phyloP scores from a whole-genome alignment of 371 early-diverging fungal genomes.

The Dichotomocladium elegans region DNA sequence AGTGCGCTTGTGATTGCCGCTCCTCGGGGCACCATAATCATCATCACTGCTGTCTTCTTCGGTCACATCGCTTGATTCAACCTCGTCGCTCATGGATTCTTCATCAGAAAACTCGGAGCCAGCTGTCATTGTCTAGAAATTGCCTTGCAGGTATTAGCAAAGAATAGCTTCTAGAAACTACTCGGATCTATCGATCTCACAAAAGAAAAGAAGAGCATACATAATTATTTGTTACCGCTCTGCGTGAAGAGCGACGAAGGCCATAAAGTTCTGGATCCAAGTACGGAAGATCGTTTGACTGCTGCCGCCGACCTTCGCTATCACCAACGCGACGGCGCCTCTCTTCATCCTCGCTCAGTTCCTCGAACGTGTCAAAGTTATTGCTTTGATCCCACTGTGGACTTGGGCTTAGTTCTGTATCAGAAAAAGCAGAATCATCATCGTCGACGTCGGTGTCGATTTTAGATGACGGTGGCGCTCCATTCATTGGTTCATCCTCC shows the following conservation, averaged over 20 bases:
- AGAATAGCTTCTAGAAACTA: too few relatives aligned
- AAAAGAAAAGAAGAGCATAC: not conserved
- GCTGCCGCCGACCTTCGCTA: conserved; percentile 2
- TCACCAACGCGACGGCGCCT: conserved; percentile 5
- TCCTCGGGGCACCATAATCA: conserved; percentile 14
- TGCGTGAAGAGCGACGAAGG: conserved; percentile 25
- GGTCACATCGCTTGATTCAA: conserved; percentile 4
- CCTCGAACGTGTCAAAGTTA: conserved; percentile 19
- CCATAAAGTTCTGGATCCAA: conserved; percentile 34
- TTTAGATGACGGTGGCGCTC: not conserved
- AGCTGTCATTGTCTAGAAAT: not conserved
- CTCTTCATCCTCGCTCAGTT: conserved; percentile 18
- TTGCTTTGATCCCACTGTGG: conserved; percentile 3
- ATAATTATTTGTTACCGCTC: conserved; percentile 5
- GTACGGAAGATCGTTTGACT: conserved; percentile 8
- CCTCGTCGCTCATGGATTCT: not conserved
- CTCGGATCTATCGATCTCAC: too few relatives aligned
- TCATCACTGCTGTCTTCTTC: conserved; percentile 19
- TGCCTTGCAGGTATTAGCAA: not conserved
- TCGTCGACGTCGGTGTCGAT: conserved; percentile 7
- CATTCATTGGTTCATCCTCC: not conserved
- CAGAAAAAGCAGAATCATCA: conserved; percentile 7
- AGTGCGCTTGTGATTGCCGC: too few relatives aligned
- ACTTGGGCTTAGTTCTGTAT: conserved; percentile 7
- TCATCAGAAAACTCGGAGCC: conserved; percentile 5